Evolutionary conservation across 257 asterid species (phyloP), one percentile per base, ranked within the genome.

Genomic region (Parsonsia alboflavescens): DNA sequence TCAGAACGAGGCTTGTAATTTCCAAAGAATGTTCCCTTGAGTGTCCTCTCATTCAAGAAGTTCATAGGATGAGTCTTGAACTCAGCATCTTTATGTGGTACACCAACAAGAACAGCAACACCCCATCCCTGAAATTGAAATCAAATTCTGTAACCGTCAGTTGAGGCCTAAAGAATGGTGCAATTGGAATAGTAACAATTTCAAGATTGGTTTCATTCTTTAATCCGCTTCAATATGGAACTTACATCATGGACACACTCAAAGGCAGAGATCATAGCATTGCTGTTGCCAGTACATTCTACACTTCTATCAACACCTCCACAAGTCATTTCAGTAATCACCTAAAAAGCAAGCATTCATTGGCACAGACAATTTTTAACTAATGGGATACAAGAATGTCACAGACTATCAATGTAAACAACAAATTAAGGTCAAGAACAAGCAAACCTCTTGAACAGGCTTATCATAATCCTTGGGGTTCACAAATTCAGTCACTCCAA

Each of bases 251-350:
- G 97, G 75, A 90, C 93, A 62, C 96, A 90, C 80, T 92, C 97
- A 46, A 90, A 92, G 44, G 97, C 93, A 10, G 96, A 90, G 83
- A 92, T 87, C 96, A 88, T 90, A 41, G 96, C 89, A 21, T 73
- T 84, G 82, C 85, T 15, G 76, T 92, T 87, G 53, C 97, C 97
- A 1, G 94, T 92, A 65, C 98, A 89, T 52, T 92, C 97, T 0
- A 92, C 87, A 53, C 98, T 92, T 12, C 94, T 81, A 53, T 90
- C 96, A 67, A 89, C 97, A 77, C 94, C 97, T 48, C 93, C 96
- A 54, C 81, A 79, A 10, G 91, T 89, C 93, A 89, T 86, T 80
- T 86, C 97, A 41, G 80, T 88, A 53, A 88, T 85, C 63, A 90
- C 96, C 91, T 89, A 65, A 39, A 46, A 2, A 72, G 12, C 48